These are phyloP conservation scores for Biancaea sappan DNA, from an alignment of 306 rosid species.

Conservation along the genomic window DNA sequence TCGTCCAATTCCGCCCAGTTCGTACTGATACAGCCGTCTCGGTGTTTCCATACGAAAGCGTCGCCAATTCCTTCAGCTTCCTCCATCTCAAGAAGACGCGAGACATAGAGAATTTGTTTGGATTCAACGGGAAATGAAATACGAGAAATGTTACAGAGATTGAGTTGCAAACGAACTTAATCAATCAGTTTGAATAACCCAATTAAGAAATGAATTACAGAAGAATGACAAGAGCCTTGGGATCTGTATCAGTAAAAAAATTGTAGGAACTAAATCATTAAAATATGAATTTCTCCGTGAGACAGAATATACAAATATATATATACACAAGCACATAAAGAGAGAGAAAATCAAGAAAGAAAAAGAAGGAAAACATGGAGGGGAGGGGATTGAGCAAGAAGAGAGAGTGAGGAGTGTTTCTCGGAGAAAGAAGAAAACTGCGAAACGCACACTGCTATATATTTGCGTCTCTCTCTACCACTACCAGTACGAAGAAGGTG, in stretches of 20 bases:
- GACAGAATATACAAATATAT: not conserved
- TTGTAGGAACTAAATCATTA: not conserved
- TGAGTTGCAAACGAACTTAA: not conserved
- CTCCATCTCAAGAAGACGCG: conserved; percentile 55
- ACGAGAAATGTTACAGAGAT: not conserved
- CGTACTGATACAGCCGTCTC: conserved; percentile 1
- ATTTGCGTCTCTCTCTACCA: not conserved
- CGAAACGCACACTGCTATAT: not conserved
- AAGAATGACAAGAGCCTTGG: not conserved
- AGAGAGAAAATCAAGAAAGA: not conserved
- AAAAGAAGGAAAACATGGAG: conserved; percentile 3
- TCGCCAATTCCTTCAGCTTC: conserved; percentile 34
- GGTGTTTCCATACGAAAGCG: conserved; percentile 11
- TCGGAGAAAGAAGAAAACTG: conserved; percentile 22
- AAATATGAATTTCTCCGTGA: not conserved
- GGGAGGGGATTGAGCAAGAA: conserved; percentile 23
- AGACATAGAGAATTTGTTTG: conserved; percentile 38
- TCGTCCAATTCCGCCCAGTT: not conserved
- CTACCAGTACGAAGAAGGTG: not conserved
- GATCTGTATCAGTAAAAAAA: not conserved
- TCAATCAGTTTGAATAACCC: not conserved
- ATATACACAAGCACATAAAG: not conserved
- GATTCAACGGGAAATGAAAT: not conserved
- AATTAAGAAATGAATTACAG: not conserved
- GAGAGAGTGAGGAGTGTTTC: conserved; percentile 23